phyloP scores from a whole-genome alignment of 106 monocot species.

The Acanthochlamys bracteata region DNA sequence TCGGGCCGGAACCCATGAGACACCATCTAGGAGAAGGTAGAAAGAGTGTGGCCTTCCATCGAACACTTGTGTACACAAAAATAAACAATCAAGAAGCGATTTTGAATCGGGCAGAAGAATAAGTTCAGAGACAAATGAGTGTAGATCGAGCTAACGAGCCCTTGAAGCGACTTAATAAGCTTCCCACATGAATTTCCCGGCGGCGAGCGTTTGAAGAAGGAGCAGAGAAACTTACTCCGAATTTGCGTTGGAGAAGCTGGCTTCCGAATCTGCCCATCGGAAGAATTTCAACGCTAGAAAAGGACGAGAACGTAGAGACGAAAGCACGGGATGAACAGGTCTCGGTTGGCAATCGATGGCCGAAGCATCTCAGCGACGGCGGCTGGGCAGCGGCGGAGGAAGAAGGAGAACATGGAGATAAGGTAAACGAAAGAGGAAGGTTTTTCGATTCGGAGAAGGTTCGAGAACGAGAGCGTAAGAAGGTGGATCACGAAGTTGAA shows the following conservation, averaged over 20 bases:
- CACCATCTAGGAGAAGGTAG: slow-evolving; percentile 57
- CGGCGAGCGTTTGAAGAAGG: slow-evolving; percentile 42
- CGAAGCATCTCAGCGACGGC: too few species aligned
- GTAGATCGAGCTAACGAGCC: slow-evolving; percentile 18
- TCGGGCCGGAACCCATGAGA: slow-evolving; percentile 33
- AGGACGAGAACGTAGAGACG: slow-evolving; percentile 31
- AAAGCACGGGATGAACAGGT: slow-evolving; percentile 33
- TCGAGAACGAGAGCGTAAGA: too few species aligned
- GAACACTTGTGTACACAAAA: slow-evolving; percentile 43
- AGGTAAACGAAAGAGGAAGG: too few species aligned
- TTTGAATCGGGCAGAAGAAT: slow-evolving; percentile 8
- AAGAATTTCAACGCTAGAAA: slow-evolving; percentile 45
- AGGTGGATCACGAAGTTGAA: too few species aligned
- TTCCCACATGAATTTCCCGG: slow-evolving; percentile 25
- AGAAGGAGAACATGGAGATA: too few species aligned
- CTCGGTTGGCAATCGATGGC: too few species aligned
- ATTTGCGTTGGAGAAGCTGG: slow-evolving; percentile 22
- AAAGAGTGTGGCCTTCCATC: slow-evolving; percentile 31
- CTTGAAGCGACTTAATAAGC: slow-evolving; percentile 28
- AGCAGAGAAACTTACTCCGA: slow-evolving; percentile 24
- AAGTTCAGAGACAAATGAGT: slow-evolving; percentile 25
- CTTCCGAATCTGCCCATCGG: slow-evolving; percentile 56
- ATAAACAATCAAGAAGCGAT: slow-evolving; percentile 51
- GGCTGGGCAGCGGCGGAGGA: too few species aligned
- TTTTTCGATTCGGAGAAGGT: too few species aligned